Conservation (phyloP, 345 rosid species). For the Dovyalis caffra region DNA sequence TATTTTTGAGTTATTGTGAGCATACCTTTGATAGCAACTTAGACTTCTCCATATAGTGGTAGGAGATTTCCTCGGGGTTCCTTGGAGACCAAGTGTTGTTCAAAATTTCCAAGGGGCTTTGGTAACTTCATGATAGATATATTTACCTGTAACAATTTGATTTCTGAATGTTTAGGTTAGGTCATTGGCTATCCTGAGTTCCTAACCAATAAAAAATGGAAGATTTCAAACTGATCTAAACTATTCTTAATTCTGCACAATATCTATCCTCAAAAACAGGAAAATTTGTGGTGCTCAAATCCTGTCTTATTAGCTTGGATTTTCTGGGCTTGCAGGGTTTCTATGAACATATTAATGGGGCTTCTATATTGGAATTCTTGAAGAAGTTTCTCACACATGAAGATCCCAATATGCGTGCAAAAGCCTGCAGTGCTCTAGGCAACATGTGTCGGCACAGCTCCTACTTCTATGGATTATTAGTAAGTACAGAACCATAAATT, state of each 20-base stretch:
- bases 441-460: conserved; percentile 94
- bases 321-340: conserved; percentile 58
- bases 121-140: too few species aligned
- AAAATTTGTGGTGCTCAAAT: background rate
- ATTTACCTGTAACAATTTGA: too few species aligned
- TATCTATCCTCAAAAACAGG: background rate
- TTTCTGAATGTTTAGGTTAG: background rate
- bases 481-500: conserved; percentile 35
- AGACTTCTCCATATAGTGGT: too few species aligned
- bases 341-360: conserved; percentile 78
- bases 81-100: too few species aligned
- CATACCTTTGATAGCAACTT: too few species aligned
- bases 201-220: too few species aligned
- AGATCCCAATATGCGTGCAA: conserved; percentile 86
- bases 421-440: conserved; percentile 94
- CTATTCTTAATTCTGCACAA: background rate
- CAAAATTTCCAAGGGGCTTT: too few species aligned
- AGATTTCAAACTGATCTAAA: too few species aligned
- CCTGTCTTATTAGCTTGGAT: conserved; percentile 18
- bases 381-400: conserved; percentile 67
- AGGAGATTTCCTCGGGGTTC: too few species aligned
- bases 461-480: conserved; percentile 72
- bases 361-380: conserved; percentile 63
- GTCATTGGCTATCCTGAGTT: too few species aligned
- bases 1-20: too few species aligned